Evolutionary conservation across 2,329 filamentous ascomycete species (phyloP).

Genomic region (Pezicula neosporulosa): DNA sequence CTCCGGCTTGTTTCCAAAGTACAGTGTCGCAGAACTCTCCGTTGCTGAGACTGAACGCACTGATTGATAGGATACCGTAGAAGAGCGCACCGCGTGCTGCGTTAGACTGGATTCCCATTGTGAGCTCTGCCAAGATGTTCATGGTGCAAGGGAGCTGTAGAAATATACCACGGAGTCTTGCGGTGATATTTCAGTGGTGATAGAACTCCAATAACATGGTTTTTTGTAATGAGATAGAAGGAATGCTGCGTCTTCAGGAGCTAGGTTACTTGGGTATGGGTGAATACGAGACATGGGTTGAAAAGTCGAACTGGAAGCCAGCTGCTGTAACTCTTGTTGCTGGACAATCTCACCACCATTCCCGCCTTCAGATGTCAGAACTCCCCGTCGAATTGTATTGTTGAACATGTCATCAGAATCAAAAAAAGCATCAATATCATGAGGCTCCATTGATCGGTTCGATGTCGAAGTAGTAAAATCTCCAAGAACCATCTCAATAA

Average conservation of each 20-base stretch:
- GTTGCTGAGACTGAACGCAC: slow-evolving; percentile 18
- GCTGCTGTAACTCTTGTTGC: not conserved
- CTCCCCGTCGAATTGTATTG: not conserved
- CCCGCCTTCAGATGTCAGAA: not conserved
- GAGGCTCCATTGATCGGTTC: not conserved
- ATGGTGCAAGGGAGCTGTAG: slow-evolving; percentile 29
- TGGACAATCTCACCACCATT: not conserved
- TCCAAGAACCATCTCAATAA: too few relatives aligned
- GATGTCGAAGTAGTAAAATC: too few relatives aligned
- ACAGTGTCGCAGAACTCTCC: too few relatives aligned
- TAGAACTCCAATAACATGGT: not conserved
- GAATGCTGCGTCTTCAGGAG: not conserved
- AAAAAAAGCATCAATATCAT: not conserved
- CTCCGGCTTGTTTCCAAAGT: too few relatives aligned
- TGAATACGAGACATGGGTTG: not conserved
- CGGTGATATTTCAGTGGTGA: slow-evolving; percentile 5
- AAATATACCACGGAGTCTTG: slow-evolving; percentile 31
- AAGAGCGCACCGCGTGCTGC: slow-evolving; percentile 29
- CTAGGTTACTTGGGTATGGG: not conserved
- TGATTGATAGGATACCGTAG: slow-evolving; percentile 27
- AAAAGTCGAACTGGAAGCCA: not conserved
- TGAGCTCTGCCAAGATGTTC: slow-evolving; percentile 27
- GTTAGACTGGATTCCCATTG: slow-evolving; percentile 23
- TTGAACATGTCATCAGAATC: not conserved
- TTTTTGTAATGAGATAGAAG: not conserved